A percentile compares a stretch with the other conserved stretches of the same genome.
These are phyloP conservation scores for Cochliopodium minus DNA, from an alignment of 208 protist genomes.

Conservation along the genomic window DNA sequence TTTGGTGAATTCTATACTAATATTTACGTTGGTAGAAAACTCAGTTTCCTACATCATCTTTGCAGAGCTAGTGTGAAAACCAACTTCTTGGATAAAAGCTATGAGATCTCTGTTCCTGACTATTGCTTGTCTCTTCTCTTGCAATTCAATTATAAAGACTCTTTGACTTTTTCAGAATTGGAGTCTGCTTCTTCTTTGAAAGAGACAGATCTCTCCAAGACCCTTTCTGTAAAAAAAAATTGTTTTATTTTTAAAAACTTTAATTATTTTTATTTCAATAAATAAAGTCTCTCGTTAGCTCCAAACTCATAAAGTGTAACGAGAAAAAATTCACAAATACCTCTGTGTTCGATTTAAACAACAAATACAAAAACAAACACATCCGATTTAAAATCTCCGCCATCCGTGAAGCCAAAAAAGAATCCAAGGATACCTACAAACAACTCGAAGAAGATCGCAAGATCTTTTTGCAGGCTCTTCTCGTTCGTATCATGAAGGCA, in stretches of 20 bases:
- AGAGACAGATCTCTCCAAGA: too few relatives aligned
- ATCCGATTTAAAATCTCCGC: slow-evolving; percentile 28
- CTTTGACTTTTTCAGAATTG: slow-evolving; percentile 31
- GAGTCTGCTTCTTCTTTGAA: not conserved
- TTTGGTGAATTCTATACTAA: slow-evolving; percentile 44
- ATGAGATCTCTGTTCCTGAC: slow-evolving; percentile 40
- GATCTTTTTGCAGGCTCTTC: slow-evolving; percentile 46
- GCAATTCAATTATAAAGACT: slow-evolving; percentile 37
- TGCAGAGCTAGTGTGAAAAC: slow-evolving; percentile 2
- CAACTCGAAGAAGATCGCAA: slow-evolving; percentile 57
- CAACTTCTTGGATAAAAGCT: slow-evolving; percentile 12
- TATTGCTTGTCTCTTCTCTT: slow-evolving; percentile 46
- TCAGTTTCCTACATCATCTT: slow-evolving; percentile 46
- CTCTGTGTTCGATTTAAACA: not conserved
- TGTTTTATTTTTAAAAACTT: slow-evolving; percentile 32
- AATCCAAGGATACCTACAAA: slow-evolving; percentile 31
- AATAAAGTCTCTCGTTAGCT: too few relatives aligned
- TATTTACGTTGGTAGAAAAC: slow-evolving; percentile 34
- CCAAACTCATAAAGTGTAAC: too few relatives aligned
- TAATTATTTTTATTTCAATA: slow-evolving; percentile 23
- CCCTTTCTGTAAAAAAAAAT: slow-evolving; percentile 26
- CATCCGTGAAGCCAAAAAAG: slow-evolving; percentile 31
- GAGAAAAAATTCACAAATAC: not conserved
- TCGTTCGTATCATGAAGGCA: slow-evolving; percentile 64
- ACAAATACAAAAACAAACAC: slow-evolving; percentile 25